Percentiles rank a stretch among this genome's conserved stretches.
These are phyloP conservation scores for Stentor roeselii DNA, from an alignment of 73 alveolate species.

Conservation along the genomic window DNA sequence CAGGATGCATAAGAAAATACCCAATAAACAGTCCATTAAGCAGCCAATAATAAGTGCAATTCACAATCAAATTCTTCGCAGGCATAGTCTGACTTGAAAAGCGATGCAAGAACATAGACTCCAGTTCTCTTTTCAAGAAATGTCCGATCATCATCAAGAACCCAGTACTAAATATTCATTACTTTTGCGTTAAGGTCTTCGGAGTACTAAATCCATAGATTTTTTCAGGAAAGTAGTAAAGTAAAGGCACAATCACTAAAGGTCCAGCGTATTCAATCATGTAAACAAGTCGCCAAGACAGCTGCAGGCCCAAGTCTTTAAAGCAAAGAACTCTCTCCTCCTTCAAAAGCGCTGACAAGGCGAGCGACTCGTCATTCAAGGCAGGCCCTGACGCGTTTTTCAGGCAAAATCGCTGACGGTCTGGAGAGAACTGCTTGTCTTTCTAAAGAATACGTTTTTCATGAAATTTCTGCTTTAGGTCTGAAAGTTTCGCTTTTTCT, in stretches of 20 bases:
- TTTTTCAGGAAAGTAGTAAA: slow-evolving; percentile 38
- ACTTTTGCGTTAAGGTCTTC: slow-evolving; percentile 31
- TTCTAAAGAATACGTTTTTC: slow-evolving; percentile 3
- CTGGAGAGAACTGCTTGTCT: slow-evolving; percentile 18
- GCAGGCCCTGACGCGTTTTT: slow-evolving; percentile 26
- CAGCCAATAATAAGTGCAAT: slow-evolving; percentile 92
- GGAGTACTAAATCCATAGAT: slow-evolving; percentile 39
- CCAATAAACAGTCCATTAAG: slow-evolving; percentile 78
- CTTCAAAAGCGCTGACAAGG: neutral
- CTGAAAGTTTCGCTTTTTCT: neutral
- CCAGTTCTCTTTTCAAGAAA: slow-evolving; percentile 83
- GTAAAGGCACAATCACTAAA: slow-evolving; percentile 47
- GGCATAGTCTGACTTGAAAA: slow-evolving; percentile 93
- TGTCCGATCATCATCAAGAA: slow-evolving; percentile 77
- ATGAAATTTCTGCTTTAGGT: slow-evolving; percentile 21
- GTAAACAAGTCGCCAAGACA: slow-evolving; percentile 84
- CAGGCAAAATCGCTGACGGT: slow-evolving; percentile 21
- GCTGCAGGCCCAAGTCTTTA: slow-evolving; percentile 90
- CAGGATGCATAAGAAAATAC: slow-evolving; percentile 83
- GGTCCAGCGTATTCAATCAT: slow-evolving; percentile 93
- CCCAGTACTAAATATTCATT: slow-evolving; percentile 43
- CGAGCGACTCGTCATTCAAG: neutral
- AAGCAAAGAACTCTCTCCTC: slow-evolving; percentile 32
- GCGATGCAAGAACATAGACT: slow-evolving; percentile 82
- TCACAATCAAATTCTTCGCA: slow-evolving; percentile 65